These are phyloP conservation scores for Clonostachys rosea DNA, from an alignment of 2,329 filamentous ascomycete species.

Conservation along the genomic window DNA sequence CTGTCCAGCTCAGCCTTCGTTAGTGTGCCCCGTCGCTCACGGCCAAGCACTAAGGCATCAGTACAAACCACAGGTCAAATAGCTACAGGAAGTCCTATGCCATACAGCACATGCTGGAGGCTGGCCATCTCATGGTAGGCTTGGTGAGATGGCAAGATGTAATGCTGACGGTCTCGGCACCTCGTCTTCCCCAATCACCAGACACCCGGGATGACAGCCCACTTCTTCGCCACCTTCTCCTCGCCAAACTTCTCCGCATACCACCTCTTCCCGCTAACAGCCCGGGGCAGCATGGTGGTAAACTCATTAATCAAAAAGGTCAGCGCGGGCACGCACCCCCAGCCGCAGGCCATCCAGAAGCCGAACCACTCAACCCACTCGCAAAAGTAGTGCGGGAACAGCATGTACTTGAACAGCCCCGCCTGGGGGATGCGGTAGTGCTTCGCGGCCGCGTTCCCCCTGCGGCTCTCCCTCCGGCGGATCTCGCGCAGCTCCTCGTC, in stretches of 20 bases:
- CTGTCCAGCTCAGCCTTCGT: too few relatives aligned
- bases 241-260: conserved; percentile 85
- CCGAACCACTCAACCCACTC: conserved; percentile 97
- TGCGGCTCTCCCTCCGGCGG: conserved; percentile 60
- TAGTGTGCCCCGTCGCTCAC: too few relatives aligned
- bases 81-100: too few relatives aligned
- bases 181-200: too few relatives aligned
- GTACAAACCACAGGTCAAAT: too few relatives aligned
- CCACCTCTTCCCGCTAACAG: conserved; percentile 77
- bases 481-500: conserved; percentile 90
- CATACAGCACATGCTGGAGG: too few relatives aligned
- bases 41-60: too few relatives aligned
- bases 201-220: conserved; percentile 62
- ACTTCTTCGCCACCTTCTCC: conserved; percentile 70
- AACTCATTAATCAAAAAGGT: conserved; percentile 85
- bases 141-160: too few relatives aligned
- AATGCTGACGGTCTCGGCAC: too few relatives aligned
- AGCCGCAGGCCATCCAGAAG: conserved; percentile 73
- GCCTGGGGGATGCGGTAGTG: conserved; percentile 83
- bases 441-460: conserved; percentile 55
- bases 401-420: conserved; percentile 75
- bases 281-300: conserved; percentile 83
- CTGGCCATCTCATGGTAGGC: too few relatives aligned
- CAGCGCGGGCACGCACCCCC: conserved; percentile 67
- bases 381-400: conserved; percentile 92